A percentile compares a stretch with the other conserved stretches of the same genome.
These are phyloP conservation scores for Fusarium liriodendri DNA, from an alignment of 2,329 filamentous ascomycete genomes.

Conservation along the genomic window DNA sequence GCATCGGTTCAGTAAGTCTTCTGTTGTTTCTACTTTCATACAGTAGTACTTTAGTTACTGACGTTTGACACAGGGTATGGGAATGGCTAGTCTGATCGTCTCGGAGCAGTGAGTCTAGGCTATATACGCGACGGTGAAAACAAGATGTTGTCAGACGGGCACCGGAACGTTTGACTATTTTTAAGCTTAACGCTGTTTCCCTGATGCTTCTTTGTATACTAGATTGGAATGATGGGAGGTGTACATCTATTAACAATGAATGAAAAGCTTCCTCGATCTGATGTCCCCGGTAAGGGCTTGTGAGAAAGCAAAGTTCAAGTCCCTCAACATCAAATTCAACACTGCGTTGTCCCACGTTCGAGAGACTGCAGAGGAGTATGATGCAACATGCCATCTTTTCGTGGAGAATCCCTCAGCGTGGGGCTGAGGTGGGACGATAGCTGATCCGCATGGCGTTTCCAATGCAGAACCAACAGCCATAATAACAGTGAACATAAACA, in stretches of 20 bases:
- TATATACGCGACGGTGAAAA: not conserved
- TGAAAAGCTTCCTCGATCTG: not conserved
- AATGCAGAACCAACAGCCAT: not conserved
- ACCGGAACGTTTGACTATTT: not conserved
- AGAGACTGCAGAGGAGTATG: not conserved
- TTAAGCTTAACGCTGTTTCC: not conserved
- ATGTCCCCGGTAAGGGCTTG: not conserved
- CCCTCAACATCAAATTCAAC: not conserved
- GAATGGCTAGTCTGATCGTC: not conserved
- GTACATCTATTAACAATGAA: not conserved
- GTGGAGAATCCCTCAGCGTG: not conserved
- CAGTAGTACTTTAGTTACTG: not conserved
- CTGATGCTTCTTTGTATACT: not conserved
- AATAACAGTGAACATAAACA: not conserved
- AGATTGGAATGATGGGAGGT: not conserved
- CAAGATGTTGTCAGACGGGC: not conserved
- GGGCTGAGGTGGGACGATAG: not conserved
- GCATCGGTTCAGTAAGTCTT: not conserved
- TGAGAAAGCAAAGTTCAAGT: not conserved
- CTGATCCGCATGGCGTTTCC: not conserved
- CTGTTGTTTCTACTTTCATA: not conserved
- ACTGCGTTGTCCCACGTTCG: not conserved
- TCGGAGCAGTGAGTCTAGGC: not conserved
- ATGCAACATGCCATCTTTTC: not conserved
- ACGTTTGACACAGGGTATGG: not conserved